Conservation (phyloP, 2,329 filamentous ascomycete genomes). For the Trichoderma brevicompactum region DNA sequence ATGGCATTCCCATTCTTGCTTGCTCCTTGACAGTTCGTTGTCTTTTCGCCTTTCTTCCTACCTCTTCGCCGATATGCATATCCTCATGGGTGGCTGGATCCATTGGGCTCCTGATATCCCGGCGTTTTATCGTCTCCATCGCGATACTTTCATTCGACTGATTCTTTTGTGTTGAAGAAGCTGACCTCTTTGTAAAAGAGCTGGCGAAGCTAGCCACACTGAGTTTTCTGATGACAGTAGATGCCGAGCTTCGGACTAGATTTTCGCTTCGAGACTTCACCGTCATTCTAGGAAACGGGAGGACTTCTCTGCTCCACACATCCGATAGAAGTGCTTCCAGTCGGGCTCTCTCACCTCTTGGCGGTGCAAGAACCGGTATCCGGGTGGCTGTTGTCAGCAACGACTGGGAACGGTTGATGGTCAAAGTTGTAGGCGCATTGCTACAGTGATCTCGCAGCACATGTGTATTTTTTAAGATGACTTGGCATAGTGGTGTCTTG, state of each 20-base stretch:
- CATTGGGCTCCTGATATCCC: constrained; percentile 12
- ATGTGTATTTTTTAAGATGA: constrained; percentile 86
- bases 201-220: constrained; percentile 80
- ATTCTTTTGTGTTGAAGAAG: constrained; percentile 50
- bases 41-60: constrained; percentile 20
- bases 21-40: constrained; percentile 15
- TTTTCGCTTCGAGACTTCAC: constrained; percentile 68
- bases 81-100: not conserved
- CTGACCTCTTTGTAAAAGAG: constrained; percentile 74
- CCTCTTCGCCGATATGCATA: constrained; percentile 4
- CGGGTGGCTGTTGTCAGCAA: constrained; percentile 69
- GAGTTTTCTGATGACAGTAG: constrained; percentile 84
- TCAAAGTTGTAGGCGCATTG: constrained; percentile 48
- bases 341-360: constrained; percentile 74
- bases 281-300: constrained; percentile 84
- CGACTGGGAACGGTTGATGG: constrained; percentile 79
- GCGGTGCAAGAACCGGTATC: constrained; percentile 72
- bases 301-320: constrained; percentile 79
- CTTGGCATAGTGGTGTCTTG: constrained; percentile 70
- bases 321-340: constrained; percentile 76
- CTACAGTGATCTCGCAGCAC: constrained; percentile 61
- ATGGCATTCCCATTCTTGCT: not conserved
- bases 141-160: constrained; percentile 22
- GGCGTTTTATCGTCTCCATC: constrained; percentile 16
- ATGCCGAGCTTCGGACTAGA: constrained; percentile 76